Evolutionary conservation across 192 early-diverging fungal genomes (phyloP).

Genomic region (Oehlia diaphana): DNA sequence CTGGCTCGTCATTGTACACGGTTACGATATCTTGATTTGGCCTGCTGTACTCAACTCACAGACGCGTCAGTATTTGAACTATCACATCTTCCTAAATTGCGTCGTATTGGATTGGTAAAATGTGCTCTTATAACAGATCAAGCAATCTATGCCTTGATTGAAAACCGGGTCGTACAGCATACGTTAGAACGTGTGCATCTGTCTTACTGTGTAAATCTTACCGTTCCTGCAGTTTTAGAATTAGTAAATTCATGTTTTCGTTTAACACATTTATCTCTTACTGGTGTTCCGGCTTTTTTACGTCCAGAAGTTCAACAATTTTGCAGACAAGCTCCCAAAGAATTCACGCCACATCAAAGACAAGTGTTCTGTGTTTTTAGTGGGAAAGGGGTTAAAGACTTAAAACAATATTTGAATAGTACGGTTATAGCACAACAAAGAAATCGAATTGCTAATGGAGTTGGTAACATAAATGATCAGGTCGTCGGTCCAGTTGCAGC

Average conservation of each 20-base stretch:
- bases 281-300: conserved; percentile 56
- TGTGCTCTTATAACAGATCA: conserved; percentile 59
- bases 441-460: not conserved
- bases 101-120: conserved; percentile 61
- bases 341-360: conserved; percentile 54
- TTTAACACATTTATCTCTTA: conserved; percentile 56
- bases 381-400: conserved; percentile 56
- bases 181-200: conserved; percentile 59
- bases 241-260: conserved; percentile 48
- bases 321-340: conserved; percentile 53
- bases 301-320: conserved; percentile 48
- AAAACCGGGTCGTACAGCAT: conserved; percentile 40
- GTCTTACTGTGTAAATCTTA: conserved; percentile 55
- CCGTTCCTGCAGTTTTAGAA: conserved; percentile 44
- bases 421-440: conserved; percentile 24
- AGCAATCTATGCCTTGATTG: conserved; percentile 50
- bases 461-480: conserved; percentile 25
- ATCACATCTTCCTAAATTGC: conserved; percentile 52
- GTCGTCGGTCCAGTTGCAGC: conserved; percentile 36
- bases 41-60: conserved; percentile 54
- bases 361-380: conserved; percentile 61
- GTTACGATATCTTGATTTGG: conserved; percentile 58
- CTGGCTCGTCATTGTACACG: conserved; percentile 50
- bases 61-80: conserved; percentile 53
- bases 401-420: conserved; percentile 46